Evolutionary conservation across 768 basidiomycete species (phyloP), one percentile per base, ranked within the genome.

Genomic region (Boletus pseudo-olivaceus): DNA sequence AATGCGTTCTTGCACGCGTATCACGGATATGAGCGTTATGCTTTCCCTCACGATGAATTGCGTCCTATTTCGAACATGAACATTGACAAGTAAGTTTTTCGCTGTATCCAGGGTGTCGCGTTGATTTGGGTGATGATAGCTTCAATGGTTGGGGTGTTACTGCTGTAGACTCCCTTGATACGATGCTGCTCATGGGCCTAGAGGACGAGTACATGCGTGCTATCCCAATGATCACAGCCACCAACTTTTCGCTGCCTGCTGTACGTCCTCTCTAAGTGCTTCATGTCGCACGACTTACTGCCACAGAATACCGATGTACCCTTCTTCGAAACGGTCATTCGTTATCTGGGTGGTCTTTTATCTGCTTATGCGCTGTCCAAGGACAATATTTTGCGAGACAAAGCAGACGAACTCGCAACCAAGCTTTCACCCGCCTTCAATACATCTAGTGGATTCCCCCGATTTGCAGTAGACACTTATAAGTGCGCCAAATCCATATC

Each of bases 291-390:
- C 29, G 2, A 12, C 59, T 58, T 32, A 43, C 27, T 42, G 37
- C 15, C 39, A 70, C 46, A 53, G 60, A 69, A 60, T 70, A 67
- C 58, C 73, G 67, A 49, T 1, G 68, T 70, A 0, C 84, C 85
- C 1, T 88, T 85, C 67, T 91, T 90, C 56, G 90, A 95, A 74
- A 95, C 92, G 0, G 82, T 88, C 39, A 97, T 97, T 56, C 83
- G 94, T 32, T 89, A 95, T 62, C 82, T 98, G 2, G 94, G 93
- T 3, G 95, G 94, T 7, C 75, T 95, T 1, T 78, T 95, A 6
- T 88, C 88, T 3, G 91, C 89, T 0, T 87, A 93, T 62, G 85
- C 93, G 5, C 74, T 97, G 2, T 84, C 88, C 1, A 73, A 76
- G 15, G 80, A 93, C 51, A 62, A 72, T 2, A 63, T 87, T 3